A percentile compares a stretch with the other conserved stretches of the same genome.
phyloP scores from a whole-genome alignment of 805 yeast species.

The Schwanniomyces vanrijiae region DNA sequence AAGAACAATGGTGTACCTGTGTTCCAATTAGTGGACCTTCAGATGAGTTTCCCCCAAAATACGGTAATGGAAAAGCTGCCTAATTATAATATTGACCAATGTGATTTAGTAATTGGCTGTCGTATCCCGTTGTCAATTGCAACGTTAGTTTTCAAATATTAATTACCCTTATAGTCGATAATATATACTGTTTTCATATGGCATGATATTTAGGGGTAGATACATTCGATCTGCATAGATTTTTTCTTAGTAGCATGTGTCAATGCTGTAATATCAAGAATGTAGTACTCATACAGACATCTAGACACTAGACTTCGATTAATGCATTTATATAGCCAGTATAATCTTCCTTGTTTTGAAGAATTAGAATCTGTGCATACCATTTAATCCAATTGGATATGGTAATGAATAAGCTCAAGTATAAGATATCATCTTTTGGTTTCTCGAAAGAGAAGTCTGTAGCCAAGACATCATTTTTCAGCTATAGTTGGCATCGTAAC shows the following conservation, averaged over 20 bases:
- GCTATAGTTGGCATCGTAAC: not conserved
- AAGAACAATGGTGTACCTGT: conserved; percentile 36
- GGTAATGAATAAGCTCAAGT: not conserved
- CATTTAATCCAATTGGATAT: no score
- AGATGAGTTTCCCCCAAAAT: conserved; percentile 27
- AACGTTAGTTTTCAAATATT: no score
- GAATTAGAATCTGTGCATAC: no score
- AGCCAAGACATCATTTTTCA: not conserved
- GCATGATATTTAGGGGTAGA: not conserved
- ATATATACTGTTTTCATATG: not conserved
- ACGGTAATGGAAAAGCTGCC: conserved; percentile 18
- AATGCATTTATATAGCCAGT: not conserved
- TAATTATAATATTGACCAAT: not conserved
- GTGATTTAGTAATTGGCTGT: not conserved
- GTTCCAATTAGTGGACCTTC: conserved; percentile 17
- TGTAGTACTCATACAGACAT: not conserved
- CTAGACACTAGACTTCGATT: no score
- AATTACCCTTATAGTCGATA: not conserved
- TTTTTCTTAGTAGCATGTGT: not conserved
- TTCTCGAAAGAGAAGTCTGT: not conserved
- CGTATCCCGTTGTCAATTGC: not conserved
- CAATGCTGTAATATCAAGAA: no score
- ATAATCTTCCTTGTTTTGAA: no score
- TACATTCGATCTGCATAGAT: not conserved
- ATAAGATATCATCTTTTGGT: not conserved